phyloP scores from a whole-genome alignment of 805 yeast species.

The Barnettozyma californica region DNA sequence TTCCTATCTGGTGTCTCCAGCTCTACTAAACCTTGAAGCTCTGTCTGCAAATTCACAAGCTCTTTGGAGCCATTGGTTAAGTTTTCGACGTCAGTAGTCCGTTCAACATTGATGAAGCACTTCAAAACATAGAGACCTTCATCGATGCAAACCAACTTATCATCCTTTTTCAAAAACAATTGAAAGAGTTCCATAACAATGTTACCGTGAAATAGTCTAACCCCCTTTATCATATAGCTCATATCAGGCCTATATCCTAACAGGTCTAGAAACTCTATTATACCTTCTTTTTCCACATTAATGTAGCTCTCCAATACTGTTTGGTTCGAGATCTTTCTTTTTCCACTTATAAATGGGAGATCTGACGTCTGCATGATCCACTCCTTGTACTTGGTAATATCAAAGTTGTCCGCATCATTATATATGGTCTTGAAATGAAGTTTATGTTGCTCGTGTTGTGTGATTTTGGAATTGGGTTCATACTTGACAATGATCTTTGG shows the following conservation, averaged over 20 bases:
- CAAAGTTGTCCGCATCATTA: slow-evolving; percentile 1
- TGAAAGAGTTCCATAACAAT: slow-evolving; percentile 55
- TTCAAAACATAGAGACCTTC: slow-evolving; percentile 51
- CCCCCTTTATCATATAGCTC: slow-evolving; percentile 58
- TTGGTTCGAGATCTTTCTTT: slow-evolving; percentile 57
- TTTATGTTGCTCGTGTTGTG: slow-evolving; percentile 24
- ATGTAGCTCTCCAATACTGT: slow-evolving; percentile 53
- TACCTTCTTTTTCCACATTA: slow-evolving; percentile 27
- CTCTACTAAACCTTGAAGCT: slow-evolving; percentile 61
- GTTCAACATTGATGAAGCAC: slow-evolving; percentile 64
- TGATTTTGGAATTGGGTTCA: slow-evolving; percentile 24
- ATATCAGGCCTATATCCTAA: slow-evolving; percentile 67
- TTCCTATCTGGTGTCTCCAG: slow-evolving; percentile 73
- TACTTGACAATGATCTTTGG: slow-evolving; percentile 24
- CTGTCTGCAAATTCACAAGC: slow-evolving; percentile 56
- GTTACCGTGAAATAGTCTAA: slow-evolving; percentile 51
- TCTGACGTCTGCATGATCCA: slow-evolving; percentile 69
- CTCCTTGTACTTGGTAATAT: slow-evolving; percentile 11
- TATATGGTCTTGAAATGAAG: slow-evolving; percentile 17
- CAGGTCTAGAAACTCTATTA: slow-evolving; percentile 38
- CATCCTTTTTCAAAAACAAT: slow-evolving; percentile 30
- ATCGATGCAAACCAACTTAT: slow-evolving; percentile 33
- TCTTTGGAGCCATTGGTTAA: slow-evolving; percentile 62
- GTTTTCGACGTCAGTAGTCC: slow-evolving; percentile 69
- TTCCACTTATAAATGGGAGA: slow-evolving; percentile 68